Percentiles rank a stretch among this genome's conserved stretches.
These are phyloP conservation scores for Phytophthora sp. DNA, from an alignment of 352 stramenopile species.

Conservation along the genomic window DNA sequence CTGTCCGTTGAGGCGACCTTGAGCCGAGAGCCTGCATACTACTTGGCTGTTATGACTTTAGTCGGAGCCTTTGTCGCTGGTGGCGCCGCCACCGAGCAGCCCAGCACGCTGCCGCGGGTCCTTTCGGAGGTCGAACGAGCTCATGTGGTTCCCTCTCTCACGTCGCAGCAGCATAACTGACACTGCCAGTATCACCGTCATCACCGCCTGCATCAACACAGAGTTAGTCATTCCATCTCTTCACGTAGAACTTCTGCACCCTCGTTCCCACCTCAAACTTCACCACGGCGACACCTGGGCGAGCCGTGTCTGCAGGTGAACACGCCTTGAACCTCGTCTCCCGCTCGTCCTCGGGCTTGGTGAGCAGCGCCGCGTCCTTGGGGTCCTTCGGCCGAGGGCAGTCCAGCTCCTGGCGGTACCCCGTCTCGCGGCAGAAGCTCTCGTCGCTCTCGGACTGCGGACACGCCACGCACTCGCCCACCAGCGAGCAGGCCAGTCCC, in stretches of 20 bases:
- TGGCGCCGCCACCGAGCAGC: conserved; percentile 34
- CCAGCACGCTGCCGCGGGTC: conserved; percentile 59
- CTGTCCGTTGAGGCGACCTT: not conserved
- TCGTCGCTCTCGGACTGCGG: conserved; percentile 67
- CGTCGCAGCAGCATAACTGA: conserved; percentile 56
- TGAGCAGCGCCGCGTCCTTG: conserved; percentile 26
- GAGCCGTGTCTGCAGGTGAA: conserved; percentile 39
- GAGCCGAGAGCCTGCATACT: not conserved
- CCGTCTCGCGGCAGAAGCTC: conserved; percentile 68
- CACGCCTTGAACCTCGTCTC: conserved; percentile 68
- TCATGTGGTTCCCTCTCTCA: conserved; percentile 82
- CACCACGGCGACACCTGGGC: conserved; percentile 52
- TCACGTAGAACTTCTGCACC: conserved; percentile 4
- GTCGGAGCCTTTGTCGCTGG: conserved; percentile 46
- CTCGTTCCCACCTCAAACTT: conserved; percentile 76
- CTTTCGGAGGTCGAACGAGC: conserved; percentile 77
- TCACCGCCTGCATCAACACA: conserved; percentile 46
- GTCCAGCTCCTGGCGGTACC: conserved; percentile 70
- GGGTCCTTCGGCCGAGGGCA: conserved; percentile 42
- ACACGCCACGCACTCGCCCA: conserved; percentile 64
- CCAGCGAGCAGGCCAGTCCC: conserved; percentile 59
- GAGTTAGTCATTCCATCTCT: not conserved
- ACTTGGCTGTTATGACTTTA: conserved; percentile 16
- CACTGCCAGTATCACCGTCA: conserved; percentile 49
- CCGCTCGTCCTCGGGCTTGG: conserved; percentile 24